Conservation (phyloP, 257 asterid genomes). For the Fraxinus quadrangulata region DNA sequence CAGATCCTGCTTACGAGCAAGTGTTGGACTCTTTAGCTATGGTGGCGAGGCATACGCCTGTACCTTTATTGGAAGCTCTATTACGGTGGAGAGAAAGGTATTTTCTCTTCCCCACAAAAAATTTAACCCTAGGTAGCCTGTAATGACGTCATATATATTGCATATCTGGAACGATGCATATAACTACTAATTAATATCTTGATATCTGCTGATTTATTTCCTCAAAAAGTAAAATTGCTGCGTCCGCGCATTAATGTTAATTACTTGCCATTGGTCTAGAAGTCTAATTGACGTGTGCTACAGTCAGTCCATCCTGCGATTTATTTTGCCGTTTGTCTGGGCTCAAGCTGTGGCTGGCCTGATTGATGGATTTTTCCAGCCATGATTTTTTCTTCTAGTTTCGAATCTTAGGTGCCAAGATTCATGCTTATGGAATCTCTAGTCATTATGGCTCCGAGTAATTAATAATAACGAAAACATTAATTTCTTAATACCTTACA, state of each 20-base stretch:
- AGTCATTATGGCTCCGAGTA: background rate
- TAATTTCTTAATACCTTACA: background rate
- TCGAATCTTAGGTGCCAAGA: background rate
- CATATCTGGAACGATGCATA: slow-evolving; percentile 9
- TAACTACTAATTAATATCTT: slow-evolving; percentile 5
- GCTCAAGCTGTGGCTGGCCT: background rate
- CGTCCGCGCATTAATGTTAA: background rate
- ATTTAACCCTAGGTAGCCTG: slow-evolving; percentile 15
- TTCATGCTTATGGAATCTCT: background rate
- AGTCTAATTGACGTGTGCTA: slow-evolving; percentile 14
- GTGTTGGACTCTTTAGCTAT: slow-evolving; percentile 97
- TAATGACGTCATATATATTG: background rate
- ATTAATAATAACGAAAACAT: background rate
- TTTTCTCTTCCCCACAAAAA: slow-evolving; percentile 22
- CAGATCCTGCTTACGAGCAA: slow-evolving; percentile 99
- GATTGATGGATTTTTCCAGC: background rate
- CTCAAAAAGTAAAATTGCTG: background rate
- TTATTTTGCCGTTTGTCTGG: slow-evolving; percentile 17
- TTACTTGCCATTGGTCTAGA: slow-evolving; percentile 6
- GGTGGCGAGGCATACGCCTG: slow-evolving; percentile 99
- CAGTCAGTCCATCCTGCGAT: slow-evolving; percentile 2
- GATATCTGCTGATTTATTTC: slow-evolving; percentile 5
- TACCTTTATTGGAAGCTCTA: slow-evolving; percentile 96
- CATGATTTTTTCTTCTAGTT: background rate
- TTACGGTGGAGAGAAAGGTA: slow-evolving; percentile 97